Conservation (phyloP, 192 early-diverging fungal species). For the Linderina pennispora region DNA sequence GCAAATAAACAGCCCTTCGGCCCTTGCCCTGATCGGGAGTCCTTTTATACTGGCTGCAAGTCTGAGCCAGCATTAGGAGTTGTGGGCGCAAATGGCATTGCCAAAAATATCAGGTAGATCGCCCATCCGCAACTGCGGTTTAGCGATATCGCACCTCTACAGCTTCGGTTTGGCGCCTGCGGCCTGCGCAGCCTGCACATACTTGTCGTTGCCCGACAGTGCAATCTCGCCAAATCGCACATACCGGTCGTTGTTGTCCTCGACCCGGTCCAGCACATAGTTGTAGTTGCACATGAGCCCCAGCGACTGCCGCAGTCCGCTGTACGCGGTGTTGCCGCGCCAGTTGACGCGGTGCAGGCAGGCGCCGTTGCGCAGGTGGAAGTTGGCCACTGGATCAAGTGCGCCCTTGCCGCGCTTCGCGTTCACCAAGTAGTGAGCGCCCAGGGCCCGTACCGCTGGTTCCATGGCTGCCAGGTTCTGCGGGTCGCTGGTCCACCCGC, state of each 20-base stretch:
- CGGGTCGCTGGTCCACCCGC: slow-evolving; percentile 37
- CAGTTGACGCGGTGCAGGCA: slow-evolving; percentile 84
- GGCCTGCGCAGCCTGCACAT: slow-evolving; percentile 7
- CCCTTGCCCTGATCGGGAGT: no score
- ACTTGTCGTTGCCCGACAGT: slow-evolving; percentile 35
- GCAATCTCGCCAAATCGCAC: slow-evolving; percentile 57
- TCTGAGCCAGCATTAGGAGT: no score
- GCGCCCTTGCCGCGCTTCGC: slow-evolving; percentile 48
- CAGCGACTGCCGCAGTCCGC: slow-evolving; percentile 78
- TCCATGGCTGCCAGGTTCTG: slow-evolving; percentile 30
- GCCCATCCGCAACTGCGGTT: no score
- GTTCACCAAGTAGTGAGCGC: slow-evolving; percentile 37
- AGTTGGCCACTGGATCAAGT: slow-evolving; percentile 91
- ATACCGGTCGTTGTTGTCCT: slow-evolving; percentile 77
- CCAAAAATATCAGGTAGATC: no score
- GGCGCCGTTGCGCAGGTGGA: slow-evolving; percentile 92
- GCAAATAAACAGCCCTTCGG: no score
- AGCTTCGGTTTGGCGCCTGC: slow-evolving; percentile 15
- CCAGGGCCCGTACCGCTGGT: slow-evolving; percentile 27
- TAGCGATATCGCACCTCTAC: no score
- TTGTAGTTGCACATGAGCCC: slow-evolving; percentile 96
- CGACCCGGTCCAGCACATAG: slow-evolving; percentile 69
- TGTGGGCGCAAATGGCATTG: no score
- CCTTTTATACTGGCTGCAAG: no score
- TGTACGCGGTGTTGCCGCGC: slow-evolving; percentile 76